Conservation (phyloP, 495 filamentous ascomycete species). For the Penicillium tannophilum region DNA sequence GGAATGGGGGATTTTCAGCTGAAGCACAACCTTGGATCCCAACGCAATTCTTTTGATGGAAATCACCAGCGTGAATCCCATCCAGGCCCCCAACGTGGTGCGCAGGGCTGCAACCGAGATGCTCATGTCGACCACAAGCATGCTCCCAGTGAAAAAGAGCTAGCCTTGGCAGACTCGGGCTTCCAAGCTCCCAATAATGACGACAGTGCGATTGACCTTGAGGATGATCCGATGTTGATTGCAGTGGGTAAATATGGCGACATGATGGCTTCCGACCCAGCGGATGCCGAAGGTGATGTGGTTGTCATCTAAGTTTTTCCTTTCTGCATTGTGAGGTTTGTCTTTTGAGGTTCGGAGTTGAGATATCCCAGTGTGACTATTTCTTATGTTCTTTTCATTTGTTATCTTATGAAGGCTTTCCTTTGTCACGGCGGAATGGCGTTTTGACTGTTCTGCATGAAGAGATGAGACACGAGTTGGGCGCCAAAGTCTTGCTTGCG, state of each 20-base stretch:
- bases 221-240: constrained; percentile 50
- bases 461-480: constrained; percentile 36
- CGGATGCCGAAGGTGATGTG: constrained; percentile 52
- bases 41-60: constrained; percentile 16
- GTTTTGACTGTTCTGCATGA: constrained; percentile 31
- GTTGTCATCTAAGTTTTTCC: constrained; percentile 44
- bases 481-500: constrained; percentile 2
- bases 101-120: constrained; percentile 20
- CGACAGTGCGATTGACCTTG: constrained; percentile 51
- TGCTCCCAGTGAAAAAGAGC: constrained; percentile 21
- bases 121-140: constrained; percentile 21
- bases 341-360: constrained; percentile 26
- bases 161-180: constrained; percentile 31
- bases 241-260: constrained; percentile 52
- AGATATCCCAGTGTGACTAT: constrained; percentile 22
- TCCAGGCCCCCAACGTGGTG: constrained; percentile 11
- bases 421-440: constrained; percentile 22
- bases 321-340: constrained; percentile 13
- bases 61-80: constrained; percentile 16
- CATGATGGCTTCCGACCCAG: constrained; percentile 53
- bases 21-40: constrained; percentile 18
- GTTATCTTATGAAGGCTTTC: constrained; percentile 20
- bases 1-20: constrained; percentile 27
- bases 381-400: constrained; percentile 19
- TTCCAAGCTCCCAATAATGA: constrained; percentile 47